Conservation (phyloP, 2,329 filamentous ascomycete genomes). For the Seiridium unicorne region DNA sequence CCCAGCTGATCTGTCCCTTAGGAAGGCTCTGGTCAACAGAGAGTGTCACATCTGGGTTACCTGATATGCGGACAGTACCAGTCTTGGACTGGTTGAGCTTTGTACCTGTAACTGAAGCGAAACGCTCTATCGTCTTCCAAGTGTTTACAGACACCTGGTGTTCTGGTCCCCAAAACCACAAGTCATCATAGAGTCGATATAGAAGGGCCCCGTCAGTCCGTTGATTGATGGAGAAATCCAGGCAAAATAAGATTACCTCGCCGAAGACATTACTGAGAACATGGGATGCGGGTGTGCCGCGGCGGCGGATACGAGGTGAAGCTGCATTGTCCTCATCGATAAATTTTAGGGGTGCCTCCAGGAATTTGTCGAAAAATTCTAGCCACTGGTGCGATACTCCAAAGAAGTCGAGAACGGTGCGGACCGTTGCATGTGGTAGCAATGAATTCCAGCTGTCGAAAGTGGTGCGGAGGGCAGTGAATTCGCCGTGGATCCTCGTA, state of each 20-base stretch:
- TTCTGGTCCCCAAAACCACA: slow-evolving; percentile 64
- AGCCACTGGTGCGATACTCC: slow-evolving; percentile 57
- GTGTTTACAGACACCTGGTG: slow-evolving; percentile 51
- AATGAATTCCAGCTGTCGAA: slow-evolving; percentile 42
- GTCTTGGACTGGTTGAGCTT: slow-evolving; percentile 52
- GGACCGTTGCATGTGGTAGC: slow-evolving; percentile 55
- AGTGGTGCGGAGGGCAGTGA: slow-evolving; percentile 44
- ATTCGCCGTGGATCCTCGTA: slow-evolving; percentile 41
- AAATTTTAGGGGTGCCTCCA: slow-evolving; percentile 60
- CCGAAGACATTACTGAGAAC: slow-evolving; percentile 58
- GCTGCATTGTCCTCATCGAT: slow-evolving; percentile 47
- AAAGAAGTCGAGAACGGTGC: slow-evolving; percentile 56
- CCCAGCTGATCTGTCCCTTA: slow-evolving; percentile 48
- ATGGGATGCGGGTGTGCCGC: slow-evolving; percentile 61
- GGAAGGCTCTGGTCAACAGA: slow-evolving; percentile 37
- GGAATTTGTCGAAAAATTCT: slow-evolving; percentile 56
- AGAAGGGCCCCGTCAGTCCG: slow-evolving; percentile 51
- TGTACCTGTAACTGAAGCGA: slow-evolving; percentile 54
- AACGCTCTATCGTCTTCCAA: slow-evolving; percentile 58
- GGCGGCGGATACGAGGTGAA: slow-evolving; percentile 41
- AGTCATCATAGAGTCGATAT: slow-evolving; percentile 63
- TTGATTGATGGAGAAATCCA: slow-evolving; percentile 64
- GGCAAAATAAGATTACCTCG: slow-evolving; percentile 60
- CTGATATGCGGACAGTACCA: slow-evolving; percentile 42
- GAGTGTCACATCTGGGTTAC: slow-evolving; percentile 12